A percentile compares a stretch with the other conserved stretches of the same genome.
These are phyloP conservation scores for Paramecium sexaurelia DNA, from an alignment of 73 alveolate genomes.

Conservation along the genomic window DNA sequence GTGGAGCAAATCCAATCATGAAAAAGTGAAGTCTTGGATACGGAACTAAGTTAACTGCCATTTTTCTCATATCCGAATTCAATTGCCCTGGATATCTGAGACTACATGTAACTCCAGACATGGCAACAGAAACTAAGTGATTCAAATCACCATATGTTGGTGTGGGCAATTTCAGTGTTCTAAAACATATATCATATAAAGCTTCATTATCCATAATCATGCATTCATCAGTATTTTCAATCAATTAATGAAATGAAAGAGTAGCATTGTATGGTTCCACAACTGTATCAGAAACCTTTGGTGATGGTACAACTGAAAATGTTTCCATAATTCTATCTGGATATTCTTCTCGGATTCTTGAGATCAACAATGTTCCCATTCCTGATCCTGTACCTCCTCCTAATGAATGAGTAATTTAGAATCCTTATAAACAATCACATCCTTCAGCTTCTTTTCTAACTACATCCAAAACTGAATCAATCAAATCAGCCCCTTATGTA, in stretches of 20 bases:
- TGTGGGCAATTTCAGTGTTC: conserved; percentile 96
- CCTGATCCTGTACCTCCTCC: conserved; percentile 98
- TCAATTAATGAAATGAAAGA: conserved; percentile 96
- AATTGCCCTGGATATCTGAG: conserved; percentile 98
- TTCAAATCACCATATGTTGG: conserved; percentile 98
- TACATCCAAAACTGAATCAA: conserved; percentile 93
- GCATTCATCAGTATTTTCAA: conserved; percentile 97
- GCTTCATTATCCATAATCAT: conserved; percentile 98
- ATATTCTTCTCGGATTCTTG: conserved; percentile 96
- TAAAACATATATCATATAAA: conserved; percentile 98
- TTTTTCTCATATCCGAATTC: conserved; percentile 97
- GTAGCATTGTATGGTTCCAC: conserved; percentile 99
- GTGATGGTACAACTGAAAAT: conserved; percentile 97
- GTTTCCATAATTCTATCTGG: conserved; percentile 97
- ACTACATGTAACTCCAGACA: conserved; percentile 97
- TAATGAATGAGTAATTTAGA: conserved; percentile 90
- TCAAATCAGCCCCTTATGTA: conserved; percentile 97
- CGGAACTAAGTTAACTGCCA: conserved; percentile 98
- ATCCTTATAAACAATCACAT: conserved; percentile 94
- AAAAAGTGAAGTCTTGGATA: conserved; percentile 99
- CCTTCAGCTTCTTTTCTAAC: conserved; percentile 97
- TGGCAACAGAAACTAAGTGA: conserved; percentile 96
- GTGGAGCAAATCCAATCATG: conserved; percentile 99
- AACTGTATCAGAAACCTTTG: conserved; percentile 93
- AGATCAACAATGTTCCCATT: conserved; percentile 97